A percentile compares a stretch with the other conserved stretches of the same genome.
Evolutionary conservation across 345 rosid genomes (phyloP).

Genomic region (Aquilaria sinensis): DNA sequence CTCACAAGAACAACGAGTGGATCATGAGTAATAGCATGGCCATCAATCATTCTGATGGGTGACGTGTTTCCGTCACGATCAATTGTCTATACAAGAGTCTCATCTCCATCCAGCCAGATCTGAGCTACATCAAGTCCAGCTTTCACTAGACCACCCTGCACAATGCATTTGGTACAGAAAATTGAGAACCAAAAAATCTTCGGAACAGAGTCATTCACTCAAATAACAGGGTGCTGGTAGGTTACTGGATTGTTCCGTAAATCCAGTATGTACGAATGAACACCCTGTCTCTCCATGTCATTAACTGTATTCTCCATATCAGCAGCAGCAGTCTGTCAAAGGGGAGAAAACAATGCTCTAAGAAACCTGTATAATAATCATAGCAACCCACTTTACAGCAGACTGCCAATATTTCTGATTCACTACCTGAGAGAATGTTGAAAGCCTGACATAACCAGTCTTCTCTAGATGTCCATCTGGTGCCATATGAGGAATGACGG

Average conservation of each 20-base stretch:
- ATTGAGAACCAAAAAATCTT: background rate
- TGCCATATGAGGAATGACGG: constrained; percentile 74
- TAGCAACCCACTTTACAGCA: background rate
- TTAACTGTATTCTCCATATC: constrained; percentile 60
- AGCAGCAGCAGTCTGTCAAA: constrained; percentile 68
- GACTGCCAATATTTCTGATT: background rate
- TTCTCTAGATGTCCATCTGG: constrained; percentile 54
- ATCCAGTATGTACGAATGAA: constrained; percentile 76
- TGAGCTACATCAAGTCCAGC: constrained; percentile 91
- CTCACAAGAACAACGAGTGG: constrained; percentile 91
- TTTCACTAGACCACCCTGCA: constrained; percentile 85
- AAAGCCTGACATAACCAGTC: constrained; percentile 78
- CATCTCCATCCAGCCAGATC: constrained; percentile 89
- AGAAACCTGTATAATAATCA: background rate
- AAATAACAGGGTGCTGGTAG: constrained; percentile 1
- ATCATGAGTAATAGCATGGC: constrained; percentile 83
- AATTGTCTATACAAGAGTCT: constrained; percentile 78
- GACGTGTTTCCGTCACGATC: constrained; percentile 72
- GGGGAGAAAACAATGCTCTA: constrained; percentile 7
- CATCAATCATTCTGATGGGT: constrained; percentile 67
- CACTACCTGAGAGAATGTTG: constrained; percentile 75
- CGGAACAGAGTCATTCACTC: background rate
- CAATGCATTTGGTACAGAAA: constrained; percentile 5
- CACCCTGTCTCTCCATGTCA: constrained; percentile 75
- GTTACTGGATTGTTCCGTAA: constrained; percentile 79